A percentile compares a stretch with the other conserved stretches of the same genome.
These are phyloP conservation scores for Ophiognomonia clavigignenti-juglandacearum DNA, from an alignment of 2,329 filamentous ascomycete species.

Conservation along the genomic window DNA sequence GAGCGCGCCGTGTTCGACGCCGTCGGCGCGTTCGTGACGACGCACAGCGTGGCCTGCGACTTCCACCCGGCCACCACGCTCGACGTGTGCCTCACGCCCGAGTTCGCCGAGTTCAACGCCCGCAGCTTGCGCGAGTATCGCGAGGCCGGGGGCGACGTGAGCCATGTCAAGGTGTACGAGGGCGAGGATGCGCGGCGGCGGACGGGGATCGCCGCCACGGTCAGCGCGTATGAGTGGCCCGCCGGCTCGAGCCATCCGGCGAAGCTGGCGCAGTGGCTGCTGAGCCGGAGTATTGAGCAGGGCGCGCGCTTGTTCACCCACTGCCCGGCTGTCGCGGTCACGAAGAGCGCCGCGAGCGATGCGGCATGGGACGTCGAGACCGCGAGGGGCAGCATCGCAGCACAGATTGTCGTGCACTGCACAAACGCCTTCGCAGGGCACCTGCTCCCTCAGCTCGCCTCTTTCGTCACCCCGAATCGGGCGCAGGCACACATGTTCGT, in stretches of 20 bases:
- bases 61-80: slow-evolving; percentile 41
- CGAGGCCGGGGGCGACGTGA: slow-evolving; percentile 37
- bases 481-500: slow-evolving; percentile 40
- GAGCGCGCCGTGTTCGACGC: slow-evolving; percentile 33
- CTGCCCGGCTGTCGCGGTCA: slow-evolving; percentile 31
- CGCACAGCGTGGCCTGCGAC: slow-evolving; percentile 37
- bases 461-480: slow-evolving; percentile 35
- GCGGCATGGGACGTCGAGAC: slow-evolving; percentile 29
- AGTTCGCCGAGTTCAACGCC: slow-evolving; percentile 40
- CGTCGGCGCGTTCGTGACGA: slow-evolving; percentile 35
- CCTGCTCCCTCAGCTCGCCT: slow-evolving; percentile 29
- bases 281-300: slow-evolving; percentile 29
- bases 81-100: slow-evolving; percentile 42
- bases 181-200: slow-evolving; percentile 32
- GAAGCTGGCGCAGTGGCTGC: slow-evolving; percentile 43
- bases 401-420: slow-evolving; percentile 31
- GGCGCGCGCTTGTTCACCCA: slow-evolving; percentile 38
- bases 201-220: slow-evolving; percentile 31
- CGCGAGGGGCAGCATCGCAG: slow-evolving; percentile 25
- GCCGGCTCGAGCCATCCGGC: slow-evolving; percentile 44
- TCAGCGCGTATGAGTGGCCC: slow-evolving; percentile 47
- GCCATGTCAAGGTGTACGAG: slow-evolving; percentile 33
- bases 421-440: slow-evolving; percentile 35
- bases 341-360: slow-evolving; percentile 15
- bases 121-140: slow-evolving; percentile 33